Percentiles rank a stretch among this genome's conserved stretches.
Evolutionary conservation across 2,329 filamentous ascomycete genomes (phyloP).

Genomic region (Rosellinia necatrix): DNA sequence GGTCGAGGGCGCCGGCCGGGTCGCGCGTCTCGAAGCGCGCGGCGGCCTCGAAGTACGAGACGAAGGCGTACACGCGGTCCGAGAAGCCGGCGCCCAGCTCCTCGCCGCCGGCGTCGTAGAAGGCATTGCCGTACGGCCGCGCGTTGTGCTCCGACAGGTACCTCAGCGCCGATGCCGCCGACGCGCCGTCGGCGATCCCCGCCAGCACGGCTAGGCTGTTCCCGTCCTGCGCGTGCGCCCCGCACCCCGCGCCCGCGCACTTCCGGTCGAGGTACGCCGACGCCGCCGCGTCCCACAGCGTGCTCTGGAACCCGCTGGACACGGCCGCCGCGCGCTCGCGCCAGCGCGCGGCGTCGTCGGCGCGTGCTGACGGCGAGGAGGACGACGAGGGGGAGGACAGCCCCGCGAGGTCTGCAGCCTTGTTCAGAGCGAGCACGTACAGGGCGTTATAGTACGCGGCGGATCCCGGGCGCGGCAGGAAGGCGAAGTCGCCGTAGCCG

Average conservation of each 20-base stretch:
- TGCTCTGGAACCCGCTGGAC: conserved; percentile 42
- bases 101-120: conserved; percentile 53
- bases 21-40: conserved; percentile 49
- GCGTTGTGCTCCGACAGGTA: conserved; percentile 46
- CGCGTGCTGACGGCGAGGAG: conserved; percentile 23
- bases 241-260: conserved; percentile 36
- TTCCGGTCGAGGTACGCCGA: conserved; percentile 54
- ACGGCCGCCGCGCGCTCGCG: conserved; percentile 42
- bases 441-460: conserved; percentile 59
- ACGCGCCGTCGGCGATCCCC: conserved; percentile 40
- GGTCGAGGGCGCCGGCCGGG: conserved; percentile 47
- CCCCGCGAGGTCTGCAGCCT: too few relatives aligned
- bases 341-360: conserved; percentile 47
- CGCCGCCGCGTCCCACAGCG: conserved; percentile 48
- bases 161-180: conserved; percentile 43
- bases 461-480: conserved; percentile 51
- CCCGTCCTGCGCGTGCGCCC: conserved; percentile 55
- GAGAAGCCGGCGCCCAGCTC: conserved; percentile 43
- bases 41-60: conserved; percentile 58
- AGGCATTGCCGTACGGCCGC: conserved; percentile 54
- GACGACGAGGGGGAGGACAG: conserved; percentile 46
- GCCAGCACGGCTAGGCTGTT: conserved; percentile 53
- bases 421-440: conserved; percentile 51
- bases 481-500: conserved; percentile 57
- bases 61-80: conserved; percentile 55